phyloP scores from a whole-genome alignment of 768 basidiomycete genomes.

The Suillus subalutaceus region DNA sequence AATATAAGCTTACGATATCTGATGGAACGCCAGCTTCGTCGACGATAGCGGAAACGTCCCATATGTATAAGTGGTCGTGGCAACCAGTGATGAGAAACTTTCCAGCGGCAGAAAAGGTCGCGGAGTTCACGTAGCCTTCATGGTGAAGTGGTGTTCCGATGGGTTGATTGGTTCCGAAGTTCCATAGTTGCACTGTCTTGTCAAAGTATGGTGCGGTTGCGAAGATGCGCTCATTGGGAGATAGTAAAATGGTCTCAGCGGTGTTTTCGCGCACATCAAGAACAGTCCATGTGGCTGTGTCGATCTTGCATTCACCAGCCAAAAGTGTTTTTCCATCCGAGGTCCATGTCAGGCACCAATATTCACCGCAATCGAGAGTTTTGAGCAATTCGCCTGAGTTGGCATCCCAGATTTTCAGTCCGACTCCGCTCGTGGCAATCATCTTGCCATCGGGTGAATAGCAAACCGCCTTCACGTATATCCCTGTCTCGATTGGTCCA shows the following conservation, averaged over 20 bases:
- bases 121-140: background rate
- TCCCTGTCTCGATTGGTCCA: background rate
- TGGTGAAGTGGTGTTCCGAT: background rate
- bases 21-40: too few species aligned
- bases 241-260: background rate
- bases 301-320: rapidly evolving
- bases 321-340: background rate
- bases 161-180: background rate
- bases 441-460: background rate
- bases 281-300: background rate
- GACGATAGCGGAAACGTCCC: too few species aligned
- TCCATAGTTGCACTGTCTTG: background rate
- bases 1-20: background rate
- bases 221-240: background rate
- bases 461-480: background rate
- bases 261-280: rapidly evolving
- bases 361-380: background rate
- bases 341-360: background rate
- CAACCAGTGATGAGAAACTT: too few species aligned
- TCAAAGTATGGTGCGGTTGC: rapidly evolving
- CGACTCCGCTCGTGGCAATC: background rate
- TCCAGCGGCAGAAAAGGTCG: background rate
- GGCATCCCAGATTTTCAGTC: background rate
- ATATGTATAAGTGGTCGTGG: too few species aligned
- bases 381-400: background rate